A percentile compares a stretch with the other conserved stretches of the same genome.
phyloP scores from a whole-genome alignment of 192 early-diverging fungal species.

The Coemansia sp. region DNA sequence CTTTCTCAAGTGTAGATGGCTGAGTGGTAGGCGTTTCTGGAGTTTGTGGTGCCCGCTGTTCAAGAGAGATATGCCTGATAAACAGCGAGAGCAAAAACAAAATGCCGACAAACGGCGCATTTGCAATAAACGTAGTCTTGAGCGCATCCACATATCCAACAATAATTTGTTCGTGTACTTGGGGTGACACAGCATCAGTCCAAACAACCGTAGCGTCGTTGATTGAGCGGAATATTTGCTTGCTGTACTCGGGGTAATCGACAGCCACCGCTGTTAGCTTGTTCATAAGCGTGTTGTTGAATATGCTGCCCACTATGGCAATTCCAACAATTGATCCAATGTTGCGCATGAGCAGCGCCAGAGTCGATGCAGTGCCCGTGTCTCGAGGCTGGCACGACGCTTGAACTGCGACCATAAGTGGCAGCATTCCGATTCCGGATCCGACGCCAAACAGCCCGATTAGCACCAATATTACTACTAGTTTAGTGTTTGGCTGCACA shows the following conservation, averaged over 20 bases:
- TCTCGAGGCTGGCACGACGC: conserved; percentile 21
- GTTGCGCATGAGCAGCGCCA: conserved; percentile 26
- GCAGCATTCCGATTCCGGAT: conserved; percentile 23
- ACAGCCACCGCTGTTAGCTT: conserved; percentile 9
- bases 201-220: conserved; percentile 27
- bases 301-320: conserved; percentile 28
- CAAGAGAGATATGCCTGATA: conserved; percentile 26
- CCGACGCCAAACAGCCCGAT: conserved; percentile 33
- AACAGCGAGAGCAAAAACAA: conserved; percentile 21
- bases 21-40: too few species aligned
- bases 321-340: conserved; percentile 31
- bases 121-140: conserved; percentile 30
- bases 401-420: conserved; percentile 31
- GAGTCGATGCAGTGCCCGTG: conserved; percentile 23
- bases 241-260: conserved; percentile 14
- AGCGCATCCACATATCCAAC: conserved; percentile 20
- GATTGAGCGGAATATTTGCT: conserved; percentile 13
- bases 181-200: conserved; percentile 7
- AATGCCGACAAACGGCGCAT: conserved; percentile 31
- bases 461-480: conserved; percentile 15
- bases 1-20: too few species aligned
- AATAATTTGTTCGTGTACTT: conserved; percentile 17
- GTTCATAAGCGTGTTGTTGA: conserved; percentile 30
- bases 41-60: neutral
- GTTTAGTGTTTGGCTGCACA: conserved; percentile 14